Percentiles rank a stretch among this genome's conserved stretches.
Evolutionary conservation across 805 yeast species (phyloP).

Genomic region (Monosporozyma servazzii): DNA sequence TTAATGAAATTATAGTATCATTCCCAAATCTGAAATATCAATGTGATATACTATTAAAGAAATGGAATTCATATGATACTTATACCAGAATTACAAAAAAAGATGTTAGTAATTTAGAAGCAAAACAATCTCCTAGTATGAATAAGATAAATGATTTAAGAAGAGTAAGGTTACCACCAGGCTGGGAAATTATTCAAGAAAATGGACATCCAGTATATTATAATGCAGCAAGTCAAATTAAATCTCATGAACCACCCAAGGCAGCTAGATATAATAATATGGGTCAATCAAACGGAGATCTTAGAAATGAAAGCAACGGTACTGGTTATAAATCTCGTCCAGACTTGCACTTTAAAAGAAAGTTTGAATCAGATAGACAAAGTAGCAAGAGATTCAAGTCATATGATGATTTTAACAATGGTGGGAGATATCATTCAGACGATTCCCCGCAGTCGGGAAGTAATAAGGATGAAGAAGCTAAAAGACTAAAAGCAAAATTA

Average conservation of each 20-base stretch:
- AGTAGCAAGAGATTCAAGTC: slow-evolving; percentile 25
- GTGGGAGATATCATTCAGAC: slow-evolving; percentile 17
- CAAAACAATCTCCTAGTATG: slow-evolving; percentile 1
- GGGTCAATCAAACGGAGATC: neutral
- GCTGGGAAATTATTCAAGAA: slow-evolving; percentile 30
- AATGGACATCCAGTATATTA: slow-evolving; percentile 29
- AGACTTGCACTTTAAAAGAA: neutral
- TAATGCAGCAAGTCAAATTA: slow-evolving; percentile 25
- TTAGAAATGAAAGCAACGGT: neutral
- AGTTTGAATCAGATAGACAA: slow-evolving; percentile 5
- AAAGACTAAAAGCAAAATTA: slow-evolving; percentile 16
- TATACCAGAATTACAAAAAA: slow-evolving; percentile 78
- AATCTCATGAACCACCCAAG: slow-evolving; percentile 26
- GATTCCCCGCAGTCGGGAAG: slow-evolving; percentile 18
- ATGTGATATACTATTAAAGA: slow-evolving; percentile 38
- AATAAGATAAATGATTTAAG: slow-evolving; percentile 24
- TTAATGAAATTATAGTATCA: slow-evolving; percentile 29
- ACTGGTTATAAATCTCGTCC: neutral
- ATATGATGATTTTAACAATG: slow-evolving; percentile 13
- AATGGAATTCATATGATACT: slow-evolving; percentile 68
- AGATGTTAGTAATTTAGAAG: slow-evolving; percentile 18
- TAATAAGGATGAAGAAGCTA: slow-evolving; percentile 19
- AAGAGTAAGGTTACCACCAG: slow-evolving; percentile 27
- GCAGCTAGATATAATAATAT: slow-evolving; percentile 5
- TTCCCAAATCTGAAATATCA: slow-evolving; percentile 23